Conservation (phyloP, 2,329 filamentous ascomycete genomes). For the Aspergillus japonicus region DNA sequence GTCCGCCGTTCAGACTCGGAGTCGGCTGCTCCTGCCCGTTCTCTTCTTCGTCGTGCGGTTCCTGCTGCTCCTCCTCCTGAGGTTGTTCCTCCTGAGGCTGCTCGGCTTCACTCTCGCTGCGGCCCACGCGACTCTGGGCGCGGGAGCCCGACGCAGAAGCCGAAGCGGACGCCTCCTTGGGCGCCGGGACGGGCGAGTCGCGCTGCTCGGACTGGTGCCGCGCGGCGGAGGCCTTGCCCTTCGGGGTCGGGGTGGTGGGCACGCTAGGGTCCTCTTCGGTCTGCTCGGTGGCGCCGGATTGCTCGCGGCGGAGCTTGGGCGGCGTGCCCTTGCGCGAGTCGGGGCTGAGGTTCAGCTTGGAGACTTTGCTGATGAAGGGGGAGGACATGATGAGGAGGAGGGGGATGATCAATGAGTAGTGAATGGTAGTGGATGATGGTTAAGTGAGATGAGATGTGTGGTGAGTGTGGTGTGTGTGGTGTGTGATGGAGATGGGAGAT, state of each 20-base stretch:
- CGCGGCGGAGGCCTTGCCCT: background rate
- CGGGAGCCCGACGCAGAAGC: slow-evolving; percentile 24
- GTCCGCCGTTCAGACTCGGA: slow-evolving; percentile 5
- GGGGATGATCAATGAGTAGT: no score
- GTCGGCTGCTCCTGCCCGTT: background rate
- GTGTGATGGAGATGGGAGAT: background rate
- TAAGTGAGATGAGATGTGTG: background rate
- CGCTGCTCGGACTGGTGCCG: slow-evolving; percentile 24
- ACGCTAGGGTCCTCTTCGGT: slow-evolving; percentile 18
- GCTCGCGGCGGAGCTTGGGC: slow-evolving; percentile 24
- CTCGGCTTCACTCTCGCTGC: background rate
- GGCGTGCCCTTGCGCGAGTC: slow-evolving; percentile 22
- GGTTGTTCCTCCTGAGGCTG: background rate
- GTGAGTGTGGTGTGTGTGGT: background rate
- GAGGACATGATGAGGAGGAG: background rate
- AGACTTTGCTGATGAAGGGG: slow-evolving; percentile 1
- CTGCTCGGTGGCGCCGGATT: slow-evolving; percentile 23
- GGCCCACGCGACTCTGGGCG: slow-evolving; percentile 4
- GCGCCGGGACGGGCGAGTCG: slow-evolving; percentile 19
- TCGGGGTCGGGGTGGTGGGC: background rate
- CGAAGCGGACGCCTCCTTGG: slow-evolving; percentile 26
- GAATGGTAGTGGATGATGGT: slow-evolving; percentile 9
- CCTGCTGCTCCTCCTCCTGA: background rate
- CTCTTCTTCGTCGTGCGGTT: background rate
- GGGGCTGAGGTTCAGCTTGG: slow-evolving; percentile 7